Base-by-base conservation (phyloP, 306 rosid species). In the Quercus dentata region DNA sequence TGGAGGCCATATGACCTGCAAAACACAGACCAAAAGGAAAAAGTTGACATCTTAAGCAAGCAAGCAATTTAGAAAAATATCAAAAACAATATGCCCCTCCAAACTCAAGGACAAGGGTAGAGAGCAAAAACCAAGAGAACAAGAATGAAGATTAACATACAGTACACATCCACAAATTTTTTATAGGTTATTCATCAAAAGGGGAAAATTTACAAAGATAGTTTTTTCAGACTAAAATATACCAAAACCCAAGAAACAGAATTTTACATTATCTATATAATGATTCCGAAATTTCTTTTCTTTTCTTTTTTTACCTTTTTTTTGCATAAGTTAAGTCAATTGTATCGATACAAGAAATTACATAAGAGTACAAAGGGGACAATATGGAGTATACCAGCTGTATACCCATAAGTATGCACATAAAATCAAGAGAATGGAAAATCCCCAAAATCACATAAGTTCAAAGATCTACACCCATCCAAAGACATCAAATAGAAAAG, bases 1-100 rank as follows among this genome's bases (percentile, higher is more conserved):
- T 80, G 92, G 87, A 90, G 90, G 90, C 84, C 92, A 90, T 85
- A 75, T 30, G 83, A 90, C 94, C 99, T 92, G 83, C 82, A 69
- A 70, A 70, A 73, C 33, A 80, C 38, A 76, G 79, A 83, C 64
- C 82, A 77, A 71, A 70, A 41, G 58, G 74, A 44, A 56, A 76
- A 44, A 35, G 68, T n/a, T 41, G 74, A 68, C 74, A 65, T 28
- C 68, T 76, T 72, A 28, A 76, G 76, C 4, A 25, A 58, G 35
- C 74, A 74, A 70, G 52, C 4, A 71, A 73, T 20, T 56, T 19
- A 51, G 30, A 63, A n/a, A 27, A 59, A 64, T n/a, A 59, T 35
- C 27, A 35, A 71, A 68, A 65, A 64, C 28, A 49, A 74, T 65
- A 56, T 11, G 71, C 57, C 61, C 81, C 30, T 63, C 27, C 23